These are phyloP conservation scores for Penicillium silybi DNA, from an alignment of 495 filamentous ascomycete species.

Conservation along the genomic window DNA sequence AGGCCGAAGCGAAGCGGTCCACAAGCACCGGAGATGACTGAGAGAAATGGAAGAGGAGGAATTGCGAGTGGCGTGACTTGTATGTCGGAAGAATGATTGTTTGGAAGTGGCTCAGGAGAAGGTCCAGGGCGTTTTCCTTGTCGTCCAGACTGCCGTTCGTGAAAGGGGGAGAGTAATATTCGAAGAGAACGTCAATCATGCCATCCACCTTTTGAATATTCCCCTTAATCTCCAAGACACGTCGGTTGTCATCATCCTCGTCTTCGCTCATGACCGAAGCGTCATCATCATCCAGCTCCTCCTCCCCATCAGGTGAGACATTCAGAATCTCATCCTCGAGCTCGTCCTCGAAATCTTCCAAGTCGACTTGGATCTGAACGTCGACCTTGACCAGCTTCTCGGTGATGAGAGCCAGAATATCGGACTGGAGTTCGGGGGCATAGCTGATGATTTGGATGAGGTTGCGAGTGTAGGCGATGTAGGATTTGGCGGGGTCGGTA, in stretches of 20 bases:
- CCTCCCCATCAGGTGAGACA: conserved; percentile 36
- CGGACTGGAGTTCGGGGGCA: conserved; percentile 72
- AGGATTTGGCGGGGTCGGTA: conserved; percentile 65
- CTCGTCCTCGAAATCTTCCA: conserved; percentile 79
- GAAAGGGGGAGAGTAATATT: conserved; percentile 71
- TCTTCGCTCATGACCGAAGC: conserved; percentile 46
- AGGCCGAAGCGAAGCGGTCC: conserved; percentile 75
- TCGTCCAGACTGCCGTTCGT: conserved; percentile 42
- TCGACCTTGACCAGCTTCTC: conserved; percentile 87
- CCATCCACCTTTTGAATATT: conserved; percentile 89
- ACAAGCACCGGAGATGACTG: conserved; percentile 70
- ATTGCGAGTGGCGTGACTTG: conserved; percentile 81
- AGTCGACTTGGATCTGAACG: conserved; percentile 86
- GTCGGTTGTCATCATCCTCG: conserved; percentile 44
- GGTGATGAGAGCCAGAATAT: conserved; percentile 78
- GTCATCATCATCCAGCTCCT: conserved; percentile 57
- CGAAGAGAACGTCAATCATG: conserved; percentile 87
- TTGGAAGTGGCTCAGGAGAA: conserved; percentile 76
- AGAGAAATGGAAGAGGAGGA: conserved; percentile 90
- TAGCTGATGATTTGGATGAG: conserved; percentile 70
- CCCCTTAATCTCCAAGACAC: conserved; percentile 60
- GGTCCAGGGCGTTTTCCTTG: conserved; percentile 56
- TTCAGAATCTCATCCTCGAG: conserved; percentile 51
- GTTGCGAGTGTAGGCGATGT: conserved; percentile 75
- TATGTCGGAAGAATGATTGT: conserved; percentile 85